Evolutionary conservation across 2,329 filamentous ascomycete genomes (phyloP).

Genomic region (Calonectria henricotiae): DNA sequence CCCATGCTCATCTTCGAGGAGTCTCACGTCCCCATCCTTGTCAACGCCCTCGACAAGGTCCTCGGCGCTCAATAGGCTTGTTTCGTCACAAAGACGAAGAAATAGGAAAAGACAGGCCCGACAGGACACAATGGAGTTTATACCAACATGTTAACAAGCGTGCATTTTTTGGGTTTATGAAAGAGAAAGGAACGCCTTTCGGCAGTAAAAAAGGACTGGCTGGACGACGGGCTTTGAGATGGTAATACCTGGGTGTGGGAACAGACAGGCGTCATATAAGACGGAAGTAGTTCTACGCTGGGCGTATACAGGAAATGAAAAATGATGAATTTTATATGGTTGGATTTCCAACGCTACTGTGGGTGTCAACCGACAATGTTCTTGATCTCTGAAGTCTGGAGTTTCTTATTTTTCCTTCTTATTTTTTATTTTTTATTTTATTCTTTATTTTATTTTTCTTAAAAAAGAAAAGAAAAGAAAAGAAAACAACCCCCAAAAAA

Average conservation of each 20-base stretch:
- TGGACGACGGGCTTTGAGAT: slow-evolving; percentile 40
- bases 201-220: slow-evolving; percentile 34
- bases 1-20: slow-evolving; percentile 89
- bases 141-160: slow-evolving; percentile 51
- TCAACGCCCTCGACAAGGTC: slow-evolving; percentile 54
- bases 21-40: slow-evolving; percentile 68
- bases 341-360: background rate
- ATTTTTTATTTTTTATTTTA: too few species aligned
- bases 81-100: slow-evolving; percentile 9
- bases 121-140: slow-evolving; percentile 33
- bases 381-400: too few species aligned
- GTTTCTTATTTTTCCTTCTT: background rate
- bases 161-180: slow-evolving; percentile 46
- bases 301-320: slow-evolving; percentile 47
- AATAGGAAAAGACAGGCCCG: slow-evolving; percentile 26
- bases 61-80: slow-evolving; percentile 50
- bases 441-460: too few species aligned
- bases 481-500: background rate
- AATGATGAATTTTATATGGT: slow-evolving; percentile 39
- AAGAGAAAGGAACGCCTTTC: slow-evolving; percentile 35
- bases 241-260: slow-evolving; percentile 46
- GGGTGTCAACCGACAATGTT: background rate
- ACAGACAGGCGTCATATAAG: slow-evolving; percentile 47
- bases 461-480: too few species aligned
- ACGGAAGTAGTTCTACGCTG: slow-evolving; percentile 45